Evolutionary conservation across 345 rosid genomes (phyloP).

Genomic region (Draba incana): DNA sequence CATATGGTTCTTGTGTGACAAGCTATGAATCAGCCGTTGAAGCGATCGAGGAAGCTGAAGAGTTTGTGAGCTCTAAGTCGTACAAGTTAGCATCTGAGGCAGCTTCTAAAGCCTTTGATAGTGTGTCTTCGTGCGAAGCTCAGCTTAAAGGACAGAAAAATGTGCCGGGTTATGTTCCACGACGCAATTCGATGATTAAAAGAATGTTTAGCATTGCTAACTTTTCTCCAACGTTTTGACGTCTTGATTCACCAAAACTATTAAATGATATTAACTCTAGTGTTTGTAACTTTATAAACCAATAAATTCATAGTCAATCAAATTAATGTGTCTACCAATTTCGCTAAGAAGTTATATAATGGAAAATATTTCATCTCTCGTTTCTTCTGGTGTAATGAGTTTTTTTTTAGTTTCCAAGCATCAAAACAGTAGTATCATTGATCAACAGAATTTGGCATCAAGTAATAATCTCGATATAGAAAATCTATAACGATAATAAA

Average conservation of each 20-base stretch:
- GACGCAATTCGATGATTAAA: background rate
- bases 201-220: slow-evolving; percentile 31
- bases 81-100: slow-evolving; percentile 13
- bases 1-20: slow-evolving; percentile 14
- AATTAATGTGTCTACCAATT: background rate
- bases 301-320: background rate
- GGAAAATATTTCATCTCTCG: too few relatives aligned
- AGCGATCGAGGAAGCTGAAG: slow-evolving; percentile 13
- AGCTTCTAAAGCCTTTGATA: slow-evolving; percentile 16
- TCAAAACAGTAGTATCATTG: too few relatives aligned
- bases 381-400: too few relatives aligned
- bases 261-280: background rate
- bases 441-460: too few relatives aligned
- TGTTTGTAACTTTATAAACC: background rate
- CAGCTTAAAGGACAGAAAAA: background rate
- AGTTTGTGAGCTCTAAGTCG: background rate
- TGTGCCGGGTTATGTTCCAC: slow-evolving; percentile 28
- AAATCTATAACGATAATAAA: too few relatives aligned
- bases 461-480: too few relatives aligned
- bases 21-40: slow-evolving; percentile 21
- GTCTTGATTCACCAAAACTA: slow-evolving; percentile 7
- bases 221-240: slow-evolving; percentile 19
- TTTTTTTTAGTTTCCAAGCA: background rate
- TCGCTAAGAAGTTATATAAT: too few relatives aligned
- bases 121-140: slow-evolving; percentile 19